Percentiles rank a stretch among this genome's conserved stretches.
phyloP scores from a whole-genome alignment of 495 filamentous ascomycete genomes.

The Aspergillus campestris region DNA sequence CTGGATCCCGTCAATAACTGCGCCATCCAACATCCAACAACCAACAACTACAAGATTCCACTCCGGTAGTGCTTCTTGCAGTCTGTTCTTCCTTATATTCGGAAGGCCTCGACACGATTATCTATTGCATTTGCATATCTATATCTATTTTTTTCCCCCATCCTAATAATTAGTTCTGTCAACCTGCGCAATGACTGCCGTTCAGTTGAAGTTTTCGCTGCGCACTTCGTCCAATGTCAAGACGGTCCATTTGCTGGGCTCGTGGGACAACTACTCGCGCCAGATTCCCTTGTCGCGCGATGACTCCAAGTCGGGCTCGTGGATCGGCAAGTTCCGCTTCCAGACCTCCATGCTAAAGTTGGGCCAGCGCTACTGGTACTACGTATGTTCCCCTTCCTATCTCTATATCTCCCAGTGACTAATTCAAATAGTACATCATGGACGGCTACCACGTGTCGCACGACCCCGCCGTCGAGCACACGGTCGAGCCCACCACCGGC shows the following conservation, averaged over 20 bases:
- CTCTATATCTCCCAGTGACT: conserved; percentile 2
- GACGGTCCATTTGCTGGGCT: conserved; percentile 94
- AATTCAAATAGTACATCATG: conserved; percentile 71
- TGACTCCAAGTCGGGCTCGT: conserved; percentile 71
- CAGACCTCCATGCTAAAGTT: conserved; percentile 74
- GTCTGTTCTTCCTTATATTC: too few relatives aligned
- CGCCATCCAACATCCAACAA: conserved; percentile 8
- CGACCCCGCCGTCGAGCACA: conserved; percentile 83
- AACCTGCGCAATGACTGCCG: conserved; percentile 60
- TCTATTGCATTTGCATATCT: conserved; percentile 1
- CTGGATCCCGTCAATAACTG: conserved; percentile 16
- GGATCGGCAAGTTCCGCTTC: conserved; percentile 95
- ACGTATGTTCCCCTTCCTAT: conserved; percentile 37
- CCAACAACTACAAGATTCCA: conserved; percentile 6
- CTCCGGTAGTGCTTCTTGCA: conserved; percentile 18
- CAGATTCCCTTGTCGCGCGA: conserved; percentile 90
- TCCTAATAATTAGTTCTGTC: conserved; percentile 27
- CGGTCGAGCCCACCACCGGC: conserved; percentile 92
- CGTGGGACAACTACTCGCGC: conserved; percentile 94
- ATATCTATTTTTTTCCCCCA: conserved; percentile 12
- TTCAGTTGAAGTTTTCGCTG: conserved; percentile 82
- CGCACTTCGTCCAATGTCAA: conserved; percentile 95
- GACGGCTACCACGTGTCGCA: conserved; percentile 98
- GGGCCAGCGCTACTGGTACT: conserved; percentile 97
- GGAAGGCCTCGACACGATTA: conserved; percentile 10